Evolutionary conservation across 169 alveolate genomes (phyloP).

Genomic region (Plasmodium adleri): DNA sequence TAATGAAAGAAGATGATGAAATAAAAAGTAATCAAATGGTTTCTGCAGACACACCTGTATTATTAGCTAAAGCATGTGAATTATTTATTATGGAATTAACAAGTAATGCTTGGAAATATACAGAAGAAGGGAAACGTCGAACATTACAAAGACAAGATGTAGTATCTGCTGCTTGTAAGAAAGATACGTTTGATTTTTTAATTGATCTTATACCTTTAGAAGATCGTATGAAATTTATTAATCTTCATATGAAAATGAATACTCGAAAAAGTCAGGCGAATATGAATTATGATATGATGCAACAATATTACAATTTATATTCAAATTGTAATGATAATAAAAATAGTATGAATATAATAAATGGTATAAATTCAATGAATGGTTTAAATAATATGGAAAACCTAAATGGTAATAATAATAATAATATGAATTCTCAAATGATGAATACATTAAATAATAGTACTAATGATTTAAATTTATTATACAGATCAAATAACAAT

Average conservation of each 20-base stretch:
- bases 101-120: constrained; percentile 93
- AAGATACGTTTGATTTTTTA: constrained; percentile 93
- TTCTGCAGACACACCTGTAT: constrained; percentile 96
- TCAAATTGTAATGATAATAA: constrained; percentile 9
- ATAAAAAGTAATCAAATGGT: constrained; percentile 93
- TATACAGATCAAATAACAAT: background rate
- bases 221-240: constrained; percentile 43
- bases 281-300: constrained; percentile 34
- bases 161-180: constrained; percentile 88
- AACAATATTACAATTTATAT: constrained; percentile 47
- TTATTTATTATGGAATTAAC: constrained; percentile 96
- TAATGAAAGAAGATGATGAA: constrained; percentile 97
- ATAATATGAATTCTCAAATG: background rate
- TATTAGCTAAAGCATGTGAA: constrained; percentile 97
- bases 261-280: constrained; percentile 14
- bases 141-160: constrained; percentile 92
- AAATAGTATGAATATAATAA: background rate
- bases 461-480: background rate
- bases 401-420: background rate
- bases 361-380: background rate
- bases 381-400: background rate
- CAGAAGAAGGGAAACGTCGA: constrained; percentile 93
- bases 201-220: constrained; percentile 83
- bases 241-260: constrained; percentile 22
- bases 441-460: background rate